phyloP scores from a whole-genome alignment of 805 yeast genomes.

The Candida broadrunensis region DNA sequence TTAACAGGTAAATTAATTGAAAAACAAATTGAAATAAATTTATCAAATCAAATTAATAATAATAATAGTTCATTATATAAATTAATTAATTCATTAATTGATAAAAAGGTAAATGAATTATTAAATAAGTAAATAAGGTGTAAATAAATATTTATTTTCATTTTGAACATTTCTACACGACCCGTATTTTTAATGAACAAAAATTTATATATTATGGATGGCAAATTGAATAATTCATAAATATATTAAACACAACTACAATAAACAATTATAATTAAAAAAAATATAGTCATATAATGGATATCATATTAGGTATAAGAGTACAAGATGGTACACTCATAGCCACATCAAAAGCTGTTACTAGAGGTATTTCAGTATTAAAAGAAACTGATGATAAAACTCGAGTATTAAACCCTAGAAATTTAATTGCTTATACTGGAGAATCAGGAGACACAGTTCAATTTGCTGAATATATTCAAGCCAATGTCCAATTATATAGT shows the following conservation, averaged over 20 bases:
- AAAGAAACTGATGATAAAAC: slow-evolving; percentile 44
- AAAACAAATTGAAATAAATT: slow-evolving; percentile 66
- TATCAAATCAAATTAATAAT: slow-evolving; percentile 52
- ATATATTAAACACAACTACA: too few relatives aligned
- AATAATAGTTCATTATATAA: slow-evolving; percentile 47
- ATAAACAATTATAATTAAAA: not conserved
- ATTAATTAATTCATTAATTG: slow-evolving; percentile 39
- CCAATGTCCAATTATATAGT: slow-evolving; percentile 82
- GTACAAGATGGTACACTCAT: slow-evolving; percentile 77
- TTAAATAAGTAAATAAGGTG: not conserved
- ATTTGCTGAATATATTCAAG: slow-evolving; percentile 92
- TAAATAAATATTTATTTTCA: not conserved
- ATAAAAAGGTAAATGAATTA: slow-evolving; percentile 21
- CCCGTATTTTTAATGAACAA: too few relatives aligned
- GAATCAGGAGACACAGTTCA: slow-evolving; percentile 96
- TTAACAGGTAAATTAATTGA: slow-evolving; percentile 89
- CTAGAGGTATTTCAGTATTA: slow-evolving; percentile 54
- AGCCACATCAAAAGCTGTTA: slow-evolving; percentile 93
- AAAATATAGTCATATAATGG: slow-evolving; percentile 50
- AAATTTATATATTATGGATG: too few relatives aligned
- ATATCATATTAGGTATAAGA: slow-evolving; percentile 82
- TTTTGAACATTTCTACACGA: not conserved
- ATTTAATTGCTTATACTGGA: slow-evolving; percentile 86
- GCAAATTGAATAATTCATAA: too few relatives aligned
- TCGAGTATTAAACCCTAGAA: slow-evolving; percentile 66